These are phyloP conservation scores for Biancaea sappan DNA, from an alignment of 306 rosid species.

Conservation along the genomic window DNA sequence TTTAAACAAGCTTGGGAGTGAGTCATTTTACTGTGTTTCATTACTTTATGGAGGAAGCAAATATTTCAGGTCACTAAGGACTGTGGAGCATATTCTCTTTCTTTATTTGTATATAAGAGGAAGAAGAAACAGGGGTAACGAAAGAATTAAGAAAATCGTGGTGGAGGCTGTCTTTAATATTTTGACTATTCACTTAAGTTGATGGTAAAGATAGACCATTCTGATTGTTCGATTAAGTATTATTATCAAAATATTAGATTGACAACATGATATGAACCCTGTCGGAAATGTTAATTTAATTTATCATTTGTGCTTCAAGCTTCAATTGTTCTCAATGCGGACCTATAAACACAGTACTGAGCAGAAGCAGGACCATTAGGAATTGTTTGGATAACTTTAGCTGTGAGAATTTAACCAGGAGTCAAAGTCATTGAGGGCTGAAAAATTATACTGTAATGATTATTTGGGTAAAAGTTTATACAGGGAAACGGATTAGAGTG, in stretches of 20 bases:
- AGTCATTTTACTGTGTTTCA: slow-evolving; percentile 12
- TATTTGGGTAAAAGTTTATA: not conserved
- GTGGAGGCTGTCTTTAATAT: not conserved
- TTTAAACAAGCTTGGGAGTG: not conserved
- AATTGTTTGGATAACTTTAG: not conserved
- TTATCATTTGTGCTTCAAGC: not conserved
- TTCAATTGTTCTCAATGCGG: not conserved
- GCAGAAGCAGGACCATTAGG: not conserved
- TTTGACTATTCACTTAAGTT: not conserved
- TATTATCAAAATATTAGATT: not conserved
- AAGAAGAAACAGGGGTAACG: not conserved
- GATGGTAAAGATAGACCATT: not conserved
- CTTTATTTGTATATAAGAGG: not conserved
- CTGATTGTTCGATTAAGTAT: not conserved
- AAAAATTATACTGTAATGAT: not conserved
- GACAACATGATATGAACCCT: not conserved
- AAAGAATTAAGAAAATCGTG: not conserved
- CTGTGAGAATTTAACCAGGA: not conserved
- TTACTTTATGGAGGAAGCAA: not conserved
- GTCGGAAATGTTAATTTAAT: not conserved
- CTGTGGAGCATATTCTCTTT: not conserved
- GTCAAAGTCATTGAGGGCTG: not conserved
- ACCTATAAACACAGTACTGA: not conserved
- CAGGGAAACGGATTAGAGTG: not conserved
- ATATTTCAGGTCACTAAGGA: not conserved